Evolutionary conservation across 108 stramenopile genomes (phyloP).

Genomic region (Pseudonitzschia pungens): DNA sequence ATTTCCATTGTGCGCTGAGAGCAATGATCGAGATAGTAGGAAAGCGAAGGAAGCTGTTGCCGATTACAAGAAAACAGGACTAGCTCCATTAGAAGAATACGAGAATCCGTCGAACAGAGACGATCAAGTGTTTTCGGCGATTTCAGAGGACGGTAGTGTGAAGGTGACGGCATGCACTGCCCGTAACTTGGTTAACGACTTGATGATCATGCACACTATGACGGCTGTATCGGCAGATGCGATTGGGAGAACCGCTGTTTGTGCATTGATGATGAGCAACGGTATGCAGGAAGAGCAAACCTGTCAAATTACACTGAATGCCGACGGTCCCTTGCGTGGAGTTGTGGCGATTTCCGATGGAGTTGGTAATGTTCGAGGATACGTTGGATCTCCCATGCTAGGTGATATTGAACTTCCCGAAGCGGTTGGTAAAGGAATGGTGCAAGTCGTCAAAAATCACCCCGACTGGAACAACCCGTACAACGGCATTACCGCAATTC

Average conservation of each 20-base stretch:
- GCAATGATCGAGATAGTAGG: slow-evolving; percentile 8
- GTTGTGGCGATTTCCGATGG: slow-evolving; percentile 70
- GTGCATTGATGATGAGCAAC: slow-evolving; percentile 69
- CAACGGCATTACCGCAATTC: slow-evolving; percentile 83
- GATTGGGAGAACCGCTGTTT: slow-evolving; percentile 64
- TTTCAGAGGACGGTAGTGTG: slow-evolving; percentile 73
- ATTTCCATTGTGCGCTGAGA: background rate
- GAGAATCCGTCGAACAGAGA: slow-evolving; percentile 64
- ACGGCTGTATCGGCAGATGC: slow-evolving; percentile 70
- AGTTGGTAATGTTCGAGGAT: slow-evolving; percentile 66
- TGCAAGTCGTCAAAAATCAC: slow-evolving; percentile 89
- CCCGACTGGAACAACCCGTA: slow-evolving; percentile 88
- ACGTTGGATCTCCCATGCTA: slow-evolving; percentile 73
- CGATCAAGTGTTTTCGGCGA: slow-evolving; percentile 85
- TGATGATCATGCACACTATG: slow-evolving; percentile 78
- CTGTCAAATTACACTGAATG: slow-evolving; percentile 77
- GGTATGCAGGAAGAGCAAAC: slow-evolving; percentile 88
- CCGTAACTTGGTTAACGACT: slow-evolving; percentile 81
- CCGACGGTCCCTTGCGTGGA: slow-evolving; percentile 78
- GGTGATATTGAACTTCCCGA: slow-evolving; percentile 62
- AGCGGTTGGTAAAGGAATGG: slow-evolving; percentile 73
- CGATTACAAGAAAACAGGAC: slow-evolving; percentile 4
- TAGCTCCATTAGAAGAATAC: slow-evolving; percentile 30
- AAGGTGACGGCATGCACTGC: slow-evolving; percentile 82
- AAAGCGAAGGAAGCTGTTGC: slow-evolving; percentile 16